Evolutionary conservation across 495 filamentous ascomycete species (phyloP).

Genomic region (Antarctomyces pellizariae): DNA sequence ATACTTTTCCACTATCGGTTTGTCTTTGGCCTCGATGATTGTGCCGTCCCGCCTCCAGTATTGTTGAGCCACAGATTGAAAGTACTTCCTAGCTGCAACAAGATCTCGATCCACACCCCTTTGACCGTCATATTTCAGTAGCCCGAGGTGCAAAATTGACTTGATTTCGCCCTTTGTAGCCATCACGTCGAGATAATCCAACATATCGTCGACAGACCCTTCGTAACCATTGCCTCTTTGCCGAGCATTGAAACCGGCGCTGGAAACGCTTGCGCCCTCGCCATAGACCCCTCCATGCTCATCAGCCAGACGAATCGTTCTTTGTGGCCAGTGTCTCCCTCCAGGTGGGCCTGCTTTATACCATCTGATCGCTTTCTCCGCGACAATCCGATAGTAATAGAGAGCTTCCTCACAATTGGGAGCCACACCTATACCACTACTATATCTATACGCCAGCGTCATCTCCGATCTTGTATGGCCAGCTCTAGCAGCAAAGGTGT

Average conservation of each 20-base stretch:
- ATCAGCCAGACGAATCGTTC: conserved; percentile 66
- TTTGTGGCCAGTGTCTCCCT: conserved; percentile 47
- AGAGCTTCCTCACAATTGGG: conserved; percentile 70
- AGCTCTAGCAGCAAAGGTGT: conserved; percentile 74
- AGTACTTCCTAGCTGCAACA: conserved; percentile 54
- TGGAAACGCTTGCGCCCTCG: conserved; percentile 77
- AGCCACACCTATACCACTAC: conserved; percentile 62
- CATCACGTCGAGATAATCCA: conserved; percentile 88
- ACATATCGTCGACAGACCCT: conserved; percentile 72
- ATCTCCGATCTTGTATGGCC: conserved; percentile 79
- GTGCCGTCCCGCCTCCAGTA: conserved; percentile 71
- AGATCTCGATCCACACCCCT: conserved; percentile 51
- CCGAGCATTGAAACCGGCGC: conserved; percentile 66
- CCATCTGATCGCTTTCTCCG: conserved; percentile 77
- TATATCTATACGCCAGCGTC: conserved; percentile 74
- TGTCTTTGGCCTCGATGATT: conserved; percentile 26
- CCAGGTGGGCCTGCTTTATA: conserved; percentile 79
- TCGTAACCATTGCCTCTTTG: conserved; percentile 45
- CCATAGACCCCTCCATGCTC: conserved; percentile 86
- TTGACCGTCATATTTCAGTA: conserved; percentile 77
- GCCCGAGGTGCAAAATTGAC: conserved; percentile 70
- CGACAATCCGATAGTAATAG: conserved; percentile 77
- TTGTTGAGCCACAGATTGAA: conserved; percentile 54
- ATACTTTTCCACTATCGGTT: conserved; percentile 45
- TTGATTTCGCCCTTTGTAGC: conserved; percentile 83